phyloP scores from a whole-genome alignment of 495 filamentous ascomycete species.

The Rhizodiscina lignyota region DNA sequence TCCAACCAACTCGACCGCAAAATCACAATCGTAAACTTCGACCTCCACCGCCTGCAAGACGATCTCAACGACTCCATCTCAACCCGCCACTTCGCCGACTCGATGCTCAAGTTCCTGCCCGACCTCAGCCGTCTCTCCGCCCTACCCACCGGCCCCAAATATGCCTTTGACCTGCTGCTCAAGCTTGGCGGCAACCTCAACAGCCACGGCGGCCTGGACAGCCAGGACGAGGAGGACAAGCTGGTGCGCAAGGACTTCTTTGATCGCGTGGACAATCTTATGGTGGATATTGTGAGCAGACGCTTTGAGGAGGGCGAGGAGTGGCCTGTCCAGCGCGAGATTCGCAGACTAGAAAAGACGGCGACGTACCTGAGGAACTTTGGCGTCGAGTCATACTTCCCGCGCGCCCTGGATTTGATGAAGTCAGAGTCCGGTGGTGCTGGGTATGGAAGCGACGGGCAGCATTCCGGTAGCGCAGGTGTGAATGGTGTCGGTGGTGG shows the following conservation, averaged over 20 bases:
- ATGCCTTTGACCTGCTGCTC: slow-evolving; percentile 33
- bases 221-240: slow-evolving; percentile 22
- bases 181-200: slow-evolving; percentile 35
- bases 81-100: slow-evolving; percentile 24
- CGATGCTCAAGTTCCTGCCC: slow-evolving; percentile 31
- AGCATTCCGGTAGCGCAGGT: too few species aligned
- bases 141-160: slow-evolving; percentile 23
- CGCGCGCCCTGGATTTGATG: slow-evolving; percentile 29
- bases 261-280: slow-evolving; percentile 22
- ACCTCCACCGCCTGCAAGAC: slow-evolving; percentile 35
- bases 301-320: slow-evolving; percentile 26
- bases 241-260: slow-evolving; percentile 27
- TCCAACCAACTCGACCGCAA: slow-evolving; percentile 36
- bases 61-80: slow-evolving; percentile 29
- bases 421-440: slow-evolving; percentile 10
- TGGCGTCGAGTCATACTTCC: slow-evolving; percentile 32
- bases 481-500: too few species aligned
- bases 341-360: slow-evolving; percentile 34
- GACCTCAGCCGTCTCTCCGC: slow-evolving; percentile 26
- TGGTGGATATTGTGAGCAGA: slow-evolving; percentile 28
- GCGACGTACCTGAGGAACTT: slow-evolving; percentile 27
- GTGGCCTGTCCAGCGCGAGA: slow-evolving; percentile 27
- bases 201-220: slow-evolving; percentile 30
- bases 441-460: slow-evolving; percentile 1
- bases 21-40: slow-evolving; percentile 37